Base-by-base conservation (phyloP, 371 early-diverging fungal species). In the Batrachochytrium dendrobatidis region DNA sequence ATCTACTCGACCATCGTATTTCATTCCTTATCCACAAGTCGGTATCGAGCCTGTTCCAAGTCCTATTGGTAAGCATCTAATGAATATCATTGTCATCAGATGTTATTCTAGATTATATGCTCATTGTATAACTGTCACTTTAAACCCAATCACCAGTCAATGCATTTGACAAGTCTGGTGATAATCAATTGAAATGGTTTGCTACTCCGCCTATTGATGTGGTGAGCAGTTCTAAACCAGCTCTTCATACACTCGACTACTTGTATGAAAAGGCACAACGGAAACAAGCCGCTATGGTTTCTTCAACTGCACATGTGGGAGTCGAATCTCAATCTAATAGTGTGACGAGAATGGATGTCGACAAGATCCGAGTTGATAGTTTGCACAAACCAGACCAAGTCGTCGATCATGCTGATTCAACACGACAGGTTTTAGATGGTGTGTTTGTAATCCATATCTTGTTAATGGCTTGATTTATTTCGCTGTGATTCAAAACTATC, bases 111-210 rank as follows among this genome's bases (percentile, higher is more conserved):
- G 39, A 39, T n/a, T n/a, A n/a, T n/a, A n/a, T 39, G 12, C 15
- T 12, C 46, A 12, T 3, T 45, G 12, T 12, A 39, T 20, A 39
- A 39, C 39, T 17, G 39, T 17, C 17, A 15, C 39, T 20, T 20
- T 39, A 20, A 39, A 20, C n/a, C 39, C 17, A 39, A 20, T 15
- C 39, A 39, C 5, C 52, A 43, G 61, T 64, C 43, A 56, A 53
- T 28, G 24, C 24, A n/a, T 73, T 72, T 55, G 73, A 72, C 26
- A 52, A 55, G 10, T 58, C 57, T 1, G 63, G 59, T 22, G 69
- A 68, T n/a, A 65, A 68, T 10, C 46, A 65, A 18, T 17, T 74
- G 34, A 72, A 71, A 53, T 77, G 77, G 77, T 77, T 62, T 61
- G 57, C 74, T 2, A 64, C 69, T 3, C 68, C 70, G 8, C 77